Evolutionary conservation across 352 stramenopile genomes (phyloP), one percentile per base, ranked within the genome.

Genomic region (Globisporangium splendens): DNA sequence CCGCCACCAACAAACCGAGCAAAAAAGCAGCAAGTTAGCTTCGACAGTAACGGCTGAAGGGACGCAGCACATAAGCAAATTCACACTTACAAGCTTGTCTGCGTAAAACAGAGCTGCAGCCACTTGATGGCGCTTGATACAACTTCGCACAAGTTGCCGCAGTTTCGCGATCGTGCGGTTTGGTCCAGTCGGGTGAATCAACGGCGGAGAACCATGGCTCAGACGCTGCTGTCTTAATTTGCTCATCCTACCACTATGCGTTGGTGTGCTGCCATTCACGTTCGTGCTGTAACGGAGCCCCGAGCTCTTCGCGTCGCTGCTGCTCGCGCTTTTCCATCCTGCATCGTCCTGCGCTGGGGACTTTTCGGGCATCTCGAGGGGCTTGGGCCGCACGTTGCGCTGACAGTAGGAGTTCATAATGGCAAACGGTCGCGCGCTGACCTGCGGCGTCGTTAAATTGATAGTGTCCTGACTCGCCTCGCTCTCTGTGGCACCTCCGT

Each of bases 61-160:
- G 20, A 41, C 24, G 20, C 21, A 42, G 4, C 33, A 42, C 22
- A 51, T 14, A 38, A 3, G 8, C 13, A 38, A n/a, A 31, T 15
- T 22, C 24, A 8, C 17, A 71, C 61, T 46, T 54, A 77, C 75
- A 28, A 93, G 59, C 69, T 94, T 94, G 54, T 94, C 84, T 3
- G 83, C 77, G 59, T 91, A 92, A 46, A 93, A 94, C 10, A 91
- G 70, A 56, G 84, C 83, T 4, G 79, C 71, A 0, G 52, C 50
- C 20, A 73, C 61, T 44, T 90, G 80, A 20, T 90, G 79, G 47
- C 78, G 69, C 20, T 73, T 66, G 10, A 70, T 60, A 61, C 75
- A 91, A 46, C 65, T 72, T 17, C 55, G 67, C 11, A 88, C 77
- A 14, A 86, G 64, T 18, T 56, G 51, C 43, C 76, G 67, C 24